Percentiles rank a stretch among this genome's conserved stretches.
Conservation (phyloP, 192 early-diverging fungal genomes). For the Neocallimastix lanati region DNA sequence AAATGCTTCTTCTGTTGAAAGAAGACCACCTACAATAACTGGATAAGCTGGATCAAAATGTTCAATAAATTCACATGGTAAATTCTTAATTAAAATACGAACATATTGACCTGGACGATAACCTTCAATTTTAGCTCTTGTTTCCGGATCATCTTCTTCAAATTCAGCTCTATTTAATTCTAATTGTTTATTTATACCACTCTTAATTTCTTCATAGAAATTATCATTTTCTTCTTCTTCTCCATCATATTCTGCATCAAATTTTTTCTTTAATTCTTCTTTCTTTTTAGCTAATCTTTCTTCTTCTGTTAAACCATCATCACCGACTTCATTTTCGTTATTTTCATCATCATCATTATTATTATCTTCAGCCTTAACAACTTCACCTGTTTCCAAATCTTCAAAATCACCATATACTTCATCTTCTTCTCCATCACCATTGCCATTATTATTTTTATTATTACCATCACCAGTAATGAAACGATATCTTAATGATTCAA, state of each 20-base stretch:
- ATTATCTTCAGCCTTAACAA: constrained; percentile 15
- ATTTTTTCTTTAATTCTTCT: constrained; percentile 80
- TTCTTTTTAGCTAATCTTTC: constrained; percentile 56
- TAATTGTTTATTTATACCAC: constrained; percentile 66
- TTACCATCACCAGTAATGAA: constrained; percentile 52
- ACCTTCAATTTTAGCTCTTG: constrained; percentile 72
- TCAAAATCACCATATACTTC: constrained; percentile 48
- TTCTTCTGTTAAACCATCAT: constrained; percentile 7
- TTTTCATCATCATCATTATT: constrained; percentile 15
- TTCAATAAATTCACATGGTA: constrained; percentile 89
- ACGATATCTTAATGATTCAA: constrained; percentile 50
- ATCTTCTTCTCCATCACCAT: background rate
- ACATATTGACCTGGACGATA: constrained; percentile 87
- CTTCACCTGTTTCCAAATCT: constrained; percentile 50
- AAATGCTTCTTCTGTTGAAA: constrained; percentile 77
- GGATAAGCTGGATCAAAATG: constrained; percentile 78
- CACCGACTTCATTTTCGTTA: constrained; percentile 34
- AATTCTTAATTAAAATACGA: constrained; percentile 67
- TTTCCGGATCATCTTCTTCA: constrained; percentile 51
- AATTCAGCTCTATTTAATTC: constrained; percentile 74
- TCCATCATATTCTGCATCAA: constrained; percentile 71
- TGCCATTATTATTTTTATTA: background rate
- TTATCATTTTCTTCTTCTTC: constrained; percentile 46
- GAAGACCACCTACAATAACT: constrained; percentile 77
- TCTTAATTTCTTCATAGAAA: constrained; percentile 80